Evolutionary conservation across 2,329 filamentous ascomycete species (phyloP).

Genomic region (Fusarium anthophilum): DNA sequence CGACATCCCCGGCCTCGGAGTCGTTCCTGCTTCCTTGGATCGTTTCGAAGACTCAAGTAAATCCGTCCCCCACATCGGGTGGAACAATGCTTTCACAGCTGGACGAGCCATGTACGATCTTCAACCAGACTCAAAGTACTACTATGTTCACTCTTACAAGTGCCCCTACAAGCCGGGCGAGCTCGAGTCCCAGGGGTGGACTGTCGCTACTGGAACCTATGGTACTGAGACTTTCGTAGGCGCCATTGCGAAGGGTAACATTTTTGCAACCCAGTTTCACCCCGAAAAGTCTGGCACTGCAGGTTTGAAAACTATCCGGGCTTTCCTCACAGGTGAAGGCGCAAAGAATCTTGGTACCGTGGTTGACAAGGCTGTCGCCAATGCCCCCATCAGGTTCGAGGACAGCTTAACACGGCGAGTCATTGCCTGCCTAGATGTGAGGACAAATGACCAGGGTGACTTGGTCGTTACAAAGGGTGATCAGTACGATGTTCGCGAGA

Average conservation of each 20-base stretch:
- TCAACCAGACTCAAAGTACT: conserved; percentile 88
- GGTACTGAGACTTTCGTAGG: conserved; percentile 91
- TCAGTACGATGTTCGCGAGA: conserved; percentile 98
- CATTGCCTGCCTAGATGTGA: conserved; percentile 95
- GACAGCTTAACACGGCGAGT: conserved; percentile 90
- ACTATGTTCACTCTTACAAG: conserved; percentile 97
- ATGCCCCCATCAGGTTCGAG: conserved; percentile 33
- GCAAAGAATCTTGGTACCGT: conserved; percentile 58
- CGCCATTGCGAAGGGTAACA: conserved; percentile 83
- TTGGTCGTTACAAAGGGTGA: conserved; percentile 98
- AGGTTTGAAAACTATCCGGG: conserved; percentile 82
- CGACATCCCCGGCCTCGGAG: conserved; percentile 74
- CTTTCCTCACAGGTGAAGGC: conserved; percentile 82
- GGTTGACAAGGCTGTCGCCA: conserved; percentile 25
- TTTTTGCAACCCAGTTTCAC: conserved; percentile 95
- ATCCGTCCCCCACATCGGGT: conserved; percentile 98
- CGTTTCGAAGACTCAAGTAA: conserved; percentile 82
- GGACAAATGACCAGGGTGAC: conserved; percentile 92
- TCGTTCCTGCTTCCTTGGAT: conserved; percentile 76
- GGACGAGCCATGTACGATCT: conserved; percentile 76
- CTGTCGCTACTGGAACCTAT: conserved; percentile 89
- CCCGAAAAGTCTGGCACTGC: conserved; percentile 96
- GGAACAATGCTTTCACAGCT: conserved; percentile 85
- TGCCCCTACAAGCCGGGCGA: conserved; percentile 77
- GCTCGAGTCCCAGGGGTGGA: conserved; percentile 86